Conservation (phyloP, 2,329 filamentous ascomycete genomes). For the Cladosporium phlei region DNA sequence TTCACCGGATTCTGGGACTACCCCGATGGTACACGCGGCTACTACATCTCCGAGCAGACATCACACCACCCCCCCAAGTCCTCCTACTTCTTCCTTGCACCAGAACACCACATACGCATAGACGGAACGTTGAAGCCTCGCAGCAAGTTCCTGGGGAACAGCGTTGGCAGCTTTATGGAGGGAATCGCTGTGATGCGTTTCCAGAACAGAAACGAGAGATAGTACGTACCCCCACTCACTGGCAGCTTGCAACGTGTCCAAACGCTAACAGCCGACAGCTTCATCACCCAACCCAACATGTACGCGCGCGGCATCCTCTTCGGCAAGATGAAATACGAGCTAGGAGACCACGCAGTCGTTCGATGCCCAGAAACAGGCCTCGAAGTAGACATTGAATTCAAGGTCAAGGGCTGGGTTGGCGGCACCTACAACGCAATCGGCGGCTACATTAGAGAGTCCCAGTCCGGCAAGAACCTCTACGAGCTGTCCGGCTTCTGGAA, state of each 20-base stretch:
- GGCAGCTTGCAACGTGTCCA: background rate
- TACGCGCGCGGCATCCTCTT: conserved; percentile 95
- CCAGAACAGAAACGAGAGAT: conserved; percentile 81
- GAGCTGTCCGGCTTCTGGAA: conserved; percentile 92
- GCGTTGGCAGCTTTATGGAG: conserved; percentile 96
- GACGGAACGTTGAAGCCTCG: conserved; percentile 92
- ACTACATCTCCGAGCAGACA: conserved; percentile 96
- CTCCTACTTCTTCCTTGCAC: conserved; percentile 98
- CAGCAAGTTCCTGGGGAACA: conserved; percentile 94
- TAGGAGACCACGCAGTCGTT: conserved; percentile 92
- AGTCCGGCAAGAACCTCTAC: conserved; percentile 79
- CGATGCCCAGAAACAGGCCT: conserved; percentile 84
- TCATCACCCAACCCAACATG: conserved; percentile 97
- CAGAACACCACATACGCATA: conserved; percentile 87
- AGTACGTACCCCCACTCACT: conserved; percentile 58
- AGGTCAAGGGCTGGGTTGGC: conserved; percentile 95
- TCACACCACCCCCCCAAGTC: conserved; percentile 98
- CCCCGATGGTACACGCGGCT: conserved; percentile 74
- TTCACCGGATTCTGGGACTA: conserved; percentile 93
- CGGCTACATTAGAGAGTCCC: conserved; percentile 81
- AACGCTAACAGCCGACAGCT: conserved; percentile 47
- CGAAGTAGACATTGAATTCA: conserved; percentile 91
- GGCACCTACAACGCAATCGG: conserved; percentile 96
- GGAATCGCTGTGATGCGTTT: conserved; percentile 83
- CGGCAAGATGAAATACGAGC: conserved; percentile 99